Evolutionary conservation across 768 basidiomycete genomes (phyloP).

Genomic region (Antrodiella citrinella): DNA sequence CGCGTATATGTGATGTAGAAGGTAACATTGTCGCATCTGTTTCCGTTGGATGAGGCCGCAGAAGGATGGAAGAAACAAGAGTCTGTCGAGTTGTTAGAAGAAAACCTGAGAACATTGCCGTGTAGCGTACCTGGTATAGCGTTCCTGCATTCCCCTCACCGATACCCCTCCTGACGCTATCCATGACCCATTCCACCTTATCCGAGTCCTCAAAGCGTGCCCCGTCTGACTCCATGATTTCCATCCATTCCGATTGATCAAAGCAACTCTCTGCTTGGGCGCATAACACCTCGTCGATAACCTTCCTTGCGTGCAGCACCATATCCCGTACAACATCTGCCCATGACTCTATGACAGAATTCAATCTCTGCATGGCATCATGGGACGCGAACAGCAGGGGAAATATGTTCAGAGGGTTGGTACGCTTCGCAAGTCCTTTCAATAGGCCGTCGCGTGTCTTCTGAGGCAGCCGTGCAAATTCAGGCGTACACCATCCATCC

Average conservation of each 20-base stretch:
- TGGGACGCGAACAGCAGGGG: constrained; percentile 61
- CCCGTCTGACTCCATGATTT: constrained; percentile 67
- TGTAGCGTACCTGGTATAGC: constrained; percentile 66
- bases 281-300: constrained; percentile 55
- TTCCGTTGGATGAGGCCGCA: constrained; percentile 57
- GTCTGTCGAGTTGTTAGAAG: constrained; percentile 33
- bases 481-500: constrained; percentile 79
- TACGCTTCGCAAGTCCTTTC: constrained; percentile 64
- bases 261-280: constrained; percentile 58
- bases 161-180: constrained; percentile 52
- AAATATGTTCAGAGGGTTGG: constrained; percentile 61
- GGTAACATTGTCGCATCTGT: constrained; percentile 54
- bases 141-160: constrained; percentile 53
- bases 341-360: constrained; percentile 58
- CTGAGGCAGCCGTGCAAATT: constrained; percentile 65
- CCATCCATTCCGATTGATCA: constrained; percentile 60
- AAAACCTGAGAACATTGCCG: background rate
- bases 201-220: constrained; percentile 73
- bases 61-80: constrained; percentile 63
- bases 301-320: constrained; percentile 52
- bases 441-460: constrained; percentile 61
- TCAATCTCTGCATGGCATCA: constrained; percentile 47
- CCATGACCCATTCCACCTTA: constrained; percentile 69
- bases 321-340: constrained; percentile 59
- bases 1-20: constrained; percentile 60